Evolutionary conservation across 495 filamentous ascomycete species (phyloP).

Genomic region (Penicillium parvum): DNA sequence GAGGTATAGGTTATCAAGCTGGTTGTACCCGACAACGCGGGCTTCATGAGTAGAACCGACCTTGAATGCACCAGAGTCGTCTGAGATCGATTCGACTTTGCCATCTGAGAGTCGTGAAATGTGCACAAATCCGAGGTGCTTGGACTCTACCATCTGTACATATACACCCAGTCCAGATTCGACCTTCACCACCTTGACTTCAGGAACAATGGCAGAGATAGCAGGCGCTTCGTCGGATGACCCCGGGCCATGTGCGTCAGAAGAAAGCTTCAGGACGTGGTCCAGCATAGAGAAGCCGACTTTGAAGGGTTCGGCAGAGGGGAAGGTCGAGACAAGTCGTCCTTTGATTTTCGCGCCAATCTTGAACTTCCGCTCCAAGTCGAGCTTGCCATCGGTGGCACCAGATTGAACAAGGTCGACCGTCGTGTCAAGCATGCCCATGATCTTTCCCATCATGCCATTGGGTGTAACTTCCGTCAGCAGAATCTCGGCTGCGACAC

Average conservation of each 20-base stretch:
- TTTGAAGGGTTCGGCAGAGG: conserved; percentile 70
- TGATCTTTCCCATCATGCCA: conserved; percentile 77
- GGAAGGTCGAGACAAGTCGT: conserved; percentile 81
- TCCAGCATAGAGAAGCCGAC: conserved; percentile 81
- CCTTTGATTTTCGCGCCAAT: conserved; percentile 80
- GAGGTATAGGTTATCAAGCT: conserved; percentile 80
- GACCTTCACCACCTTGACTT: conserved; percentile 71
- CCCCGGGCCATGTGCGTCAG: conserved; percentile 41
- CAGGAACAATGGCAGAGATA: conserved; percentile 69
- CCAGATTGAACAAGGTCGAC: conserved; percentile 88
- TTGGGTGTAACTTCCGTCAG: conserved; percentile 62
- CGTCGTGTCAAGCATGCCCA: conserved; percentile 85
- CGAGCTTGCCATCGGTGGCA: conserved; percentile 54
- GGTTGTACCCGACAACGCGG: conserved; percentile 79
- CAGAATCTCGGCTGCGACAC: conserved; percentile 80
- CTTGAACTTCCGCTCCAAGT: conserved; percentile 70
- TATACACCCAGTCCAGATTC: conserved; percentile 75
- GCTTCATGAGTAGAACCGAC: conserved; percentile 71
- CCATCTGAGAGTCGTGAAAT: conserved; percentile 85
- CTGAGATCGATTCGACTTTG: conserved; percentile 74
- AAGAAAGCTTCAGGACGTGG: conserved; percentile 66
- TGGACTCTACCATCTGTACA: conserved; percentile 69
- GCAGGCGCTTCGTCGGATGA: conserved; percentile 55
- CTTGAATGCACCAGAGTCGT: conserved; percentile 71
- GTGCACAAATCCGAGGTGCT: conserved; percentile 81